These are phyloP conservation scores for Agrocybe praecox DNA, from an alignment of 768 basidiomycete species.

Conservation along the genomic window DNA sequence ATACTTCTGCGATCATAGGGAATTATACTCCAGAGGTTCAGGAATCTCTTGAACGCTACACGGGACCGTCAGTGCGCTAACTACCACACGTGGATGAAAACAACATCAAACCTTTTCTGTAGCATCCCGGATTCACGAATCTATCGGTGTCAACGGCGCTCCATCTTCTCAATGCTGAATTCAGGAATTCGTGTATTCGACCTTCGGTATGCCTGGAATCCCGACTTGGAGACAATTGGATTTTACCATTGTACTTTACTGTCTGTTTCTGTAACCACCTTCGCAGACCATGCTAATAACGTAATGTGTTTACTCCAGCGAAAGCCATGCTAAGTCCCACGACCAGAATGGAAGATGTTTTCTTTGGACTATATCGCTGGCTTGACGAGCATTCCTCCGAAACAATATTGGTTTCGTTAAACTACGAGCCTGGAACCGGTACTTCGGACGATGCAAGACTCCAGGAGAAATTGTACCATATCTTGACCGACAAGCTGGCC, in stretches of 20 bases:
- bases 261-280: constrained; percentile 2
- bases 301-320: constrained; percentile 20
- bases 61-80: constrained; percentile 39
- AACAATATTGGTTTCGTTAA: constrained; percentile 50
- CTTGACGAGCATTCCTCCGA: constrained; percentile 52
- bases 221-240: constrained; percentile 50
- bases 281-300: no score
- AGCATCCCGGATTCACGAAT: constrained; percentile 33
- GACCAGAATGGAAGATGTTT: constrained; percentile 49
- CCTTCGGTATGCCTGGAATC: constrained; percentile 48
- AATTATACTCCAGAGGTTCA: constrained; percentile 45
- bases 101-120: no score
- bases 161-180: constrained; percentile 45
- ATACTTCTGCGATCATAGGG: constrained; percentile 26
- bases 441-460: constrained; percentile 43
- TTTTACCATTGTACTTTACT: constrained; percentile 44
- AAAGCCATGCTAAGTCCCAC: constrained; percentile 43
- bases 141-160: constrained; percentile 47
- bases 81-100: background rate
- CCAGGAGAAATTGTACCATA: constrained; percentile 40
- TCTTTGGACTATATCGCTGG: constrained; percentile 54
- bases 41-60: constrained; percentile 41
- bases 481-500: constrained; percentile 38
- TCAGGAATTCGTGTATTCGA: constrained; percentile 52
- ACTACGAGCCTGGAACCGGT: constrained; percentile 48